Evolutionary conservation across 306 rosid genomes (phyloP).

Genomic region (Prunus campanulata): DNA sequence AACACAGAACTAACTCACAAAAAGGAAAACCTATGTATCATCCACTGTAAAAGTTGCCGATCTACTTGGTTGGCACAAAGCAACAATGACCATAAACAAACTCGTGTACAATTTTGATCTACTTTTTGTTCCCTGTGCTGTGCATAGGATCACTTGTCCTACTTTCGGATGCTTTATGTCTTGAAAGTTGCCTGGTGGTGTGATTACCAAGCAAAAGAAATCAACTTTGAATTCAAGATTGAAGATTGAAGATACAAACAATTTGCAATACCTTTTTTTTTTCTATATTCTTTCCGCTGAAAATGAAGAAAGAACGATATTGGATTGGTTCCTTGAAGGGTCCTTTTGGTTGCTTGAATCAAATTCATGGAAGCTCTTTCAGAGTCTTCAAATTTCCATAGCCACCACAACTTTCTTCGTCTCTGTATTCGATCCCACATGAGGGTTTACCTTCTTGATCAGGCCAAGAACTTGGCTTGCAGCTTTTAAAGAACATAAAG

Average conservation of each 20-base stretch:
- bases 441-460: constrained; percentile 21
- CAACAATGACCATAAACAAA: background rate
- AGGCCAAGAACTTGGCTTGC: constrained; percentile 25
- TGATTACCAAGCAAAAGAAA: constrained; percentile 17
- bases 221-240: background rate
- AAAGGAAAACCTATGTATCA: background rate
- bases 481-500: constrained; percentile 64
- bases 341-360: background rate
- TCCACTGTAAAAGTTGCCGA: background rate
- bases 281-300: background rate
- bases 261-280: background rate
- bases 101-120: constrained; percentile 5
- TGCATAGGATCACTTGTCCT: background rate
- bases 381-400: constrained; percentile 26
- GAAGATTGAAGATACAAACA: constrained; percentile 7
- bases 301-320: background rate
- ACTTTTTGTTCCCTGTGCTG: no score
- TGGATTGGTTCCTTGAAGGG: background rate
- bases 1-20: background rate
- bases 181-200: constrained; percentile 14
- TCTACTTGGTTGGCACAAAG: background rate
- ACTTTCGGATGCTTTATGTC: background rate
- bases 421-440: constrained; percentile 31
- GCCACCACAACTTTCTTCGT: constrained; percentile 28
- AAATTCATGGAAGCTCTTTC: constrained; percentile 42